Evolutionary conservation across 352 stramenopile species (phyloP).

Genomic region (Phytophthora melonis): DNA sequence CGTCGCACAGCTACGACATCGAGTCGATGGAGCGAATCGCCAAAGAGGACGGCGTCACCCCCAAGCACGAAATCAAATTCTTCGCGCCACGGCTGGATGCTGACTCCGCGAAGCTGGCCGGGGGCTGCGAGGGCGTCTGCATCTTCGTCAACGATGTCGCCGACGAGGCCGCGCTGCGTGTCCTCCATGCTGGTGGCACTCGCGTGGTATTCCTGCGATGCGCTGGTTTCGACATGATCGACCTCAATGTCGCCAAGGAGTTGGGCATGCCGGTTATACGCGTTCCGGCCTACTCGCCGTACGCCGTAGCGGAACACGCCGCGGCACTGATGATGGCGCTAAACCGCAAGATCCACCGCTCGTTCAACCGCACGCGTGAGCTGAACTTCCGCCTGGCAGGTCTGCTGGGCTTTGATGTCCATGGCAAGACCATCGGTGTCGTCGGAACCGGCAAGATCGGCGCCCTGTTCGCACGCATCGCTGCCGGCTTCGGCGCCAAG

Average conservation of each 20-base stretch:
- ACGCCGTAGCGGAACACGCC: constrained; percentile 82
- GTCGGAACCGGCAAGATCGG: constrained; percentile 62
- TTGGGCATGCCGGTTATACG: constrained; percentile 64
- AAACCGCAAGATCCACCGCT: constrained; percentile 81
- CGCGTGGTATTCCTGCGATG: constrained; percentile 81
- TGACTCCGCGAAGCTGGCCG: constrained; percentile 58
- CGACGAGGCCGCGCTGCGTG: constrained; percentile 62
- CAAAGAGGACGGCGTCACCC: constrained; percentile 48
- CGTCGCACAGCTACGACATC: constrained; percentile 73
- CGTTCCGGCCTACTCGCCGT: constrained; percentile 81
- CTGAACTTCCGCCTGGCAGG: constrained; percentile 77
- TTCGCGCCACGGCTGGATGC: constrained; percentile 58
- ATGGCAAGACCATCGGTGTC: constrained; percentile 77
- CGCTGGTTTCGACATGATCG: constrained; percentile 83
- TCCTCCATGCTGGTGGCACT: constrained; percentile 54
- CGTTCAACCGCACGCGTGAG: constrained; percentile 79
- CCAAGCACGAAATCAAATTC: constrained; percentile 62
- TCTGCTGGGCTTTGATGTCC: constrained; percentile 64
- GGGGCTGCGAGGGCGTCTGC: constrained; percentile 64
- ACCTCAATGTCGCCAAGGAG: constrained; percentile 68
- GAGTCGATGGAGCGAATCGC: constrained; percentile 60
- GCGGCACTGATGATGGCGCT: constrained; percentile 79
- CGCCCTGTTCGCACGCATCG: constrained; percentile 58
- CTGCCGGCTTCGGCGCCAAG: constrained; percentile 43
- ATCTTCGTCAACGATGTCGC: constrained; percentile 91